phyloP scores from a whole-genome alignment of 2,329 filamentous ascomycete genomes.

The Aspergillus quadrilineatus region DNA sequence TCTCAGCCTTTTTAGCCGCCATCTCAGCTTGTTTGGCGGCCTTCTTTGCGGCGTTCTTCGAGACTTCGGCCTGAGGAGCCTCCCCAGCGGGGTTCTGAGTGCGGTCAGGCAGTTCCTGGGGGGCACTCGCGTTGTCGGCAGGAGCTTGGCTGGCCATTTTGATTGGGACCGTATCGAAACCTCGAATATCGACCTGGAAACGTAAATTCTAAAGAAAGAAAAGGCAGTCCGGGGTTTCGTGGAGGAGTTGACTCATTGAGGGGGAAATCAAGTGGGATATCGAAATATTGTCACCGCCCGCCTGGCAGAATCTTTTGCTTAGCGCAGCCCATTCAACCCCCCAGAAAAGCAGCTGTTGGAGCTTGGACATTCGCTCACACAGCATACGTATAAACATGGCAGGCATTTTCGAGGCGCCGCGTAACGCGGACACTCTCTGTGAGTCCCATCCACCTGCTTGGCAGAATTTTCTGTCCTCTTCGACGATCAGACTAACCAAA shows the following conservation, averaged over 20 bases:
- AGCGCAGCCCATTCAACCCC: slow-evolving; percentile 14
- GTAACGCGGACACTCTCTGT: slow-evolving; percentile 89
- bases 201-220: slow-evolving; percentile 16
- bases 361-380: slow-evolving; percentile 26
- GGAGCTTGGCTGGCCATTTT: slow-evolving; percentile 36
- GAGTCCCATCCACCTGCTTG: slow-evolving; percentile 32
- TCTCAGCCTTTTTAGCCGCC: slow-evolving; percentile 35
- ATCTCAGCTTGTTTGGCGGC: slow-evolving; percentile 24
- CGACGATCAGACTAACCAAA: slow-evolving; percentile 32
- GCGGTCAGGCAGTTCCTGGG: slow-evolving; percentile 41
- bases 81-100: slow-evolving; percentile 39
- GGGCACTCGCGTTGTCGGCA: slow-evolving; percentile 28
- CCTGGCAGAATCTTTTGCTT: slow-evolving; percentile 45
- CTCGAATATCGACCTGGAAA: slow-evolving; percentile 21
- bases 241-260: slow-evolving; percentile 23
- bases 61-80: slow-evolving; percentile 34
- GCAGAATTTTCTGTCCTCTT: neutral
- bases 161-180: slow-evolving; percentile 14
- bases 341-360: slow-evolving; percentile 26
- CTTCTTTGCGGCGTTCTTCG: slow-evolving; percentile 32
- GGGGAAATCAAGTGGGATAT: slow-evolving; percentile 35
- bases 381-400: slow-evolving; percentile 62
- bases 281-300: slow-evolving; percentile 39
- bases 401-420: slow-evolving; percentile 91
- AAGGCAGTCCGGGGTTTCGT: slow-evolving; percentile 17